These are phyloP conservation scores for Diatrype stigma DNA, from an alignment of 2,329 filamentous ascomycete species.

Conservation along the genomic window DNA sequence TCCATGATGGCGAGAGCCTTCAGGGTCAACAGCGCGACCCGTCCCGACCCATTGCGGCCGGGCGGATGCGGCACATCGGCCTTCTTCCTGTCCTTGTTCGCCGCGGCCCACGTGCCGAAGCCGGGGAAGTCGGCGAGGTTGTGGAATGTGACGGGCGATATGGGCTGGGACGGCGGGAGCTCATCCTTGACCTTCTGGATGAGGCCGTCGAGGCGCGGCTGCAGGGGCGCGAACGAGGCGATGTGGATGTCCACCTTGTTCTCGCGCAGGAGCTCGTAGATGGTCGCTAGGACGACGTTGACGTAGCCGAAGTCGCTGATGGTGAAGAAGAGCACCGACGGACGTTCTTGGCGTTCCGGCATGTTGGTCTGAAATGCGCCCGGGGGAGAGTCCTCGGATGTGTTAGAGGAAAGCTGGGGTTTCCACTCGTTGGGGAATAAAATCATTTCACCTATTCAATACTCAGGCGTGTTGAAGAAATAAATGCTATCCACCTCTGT, in stretches of 20 bases:
- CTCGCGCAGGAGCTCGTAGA: conserved; percentile 1
- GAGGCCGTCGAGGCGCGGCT: background rate
- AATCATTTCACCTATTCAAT: background rate
- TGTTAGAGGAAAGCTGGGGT: background rate
- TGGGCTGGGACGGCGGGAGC: background rate
- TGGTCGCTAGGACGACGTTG: background rate
- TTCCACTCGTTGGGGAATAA: conserved; percentile 1
- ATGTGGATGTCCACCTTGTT: background rate
- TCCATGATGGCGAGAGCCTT: conserved; percentile 1
- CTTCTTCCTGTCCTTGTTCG: background rate
- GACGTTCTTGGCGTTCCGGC: background rate
- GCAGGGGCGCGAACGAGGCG: background rate
- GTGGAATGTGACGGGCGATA: background rate
- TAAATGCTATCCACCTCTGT: background rate
- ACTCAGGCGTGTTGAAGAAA: too few relatives aligned
- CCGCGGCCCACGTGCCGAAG: conserved; percentile 1
- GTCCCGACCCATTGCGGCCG: background rate
- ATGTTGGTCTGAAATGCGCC: background rate
- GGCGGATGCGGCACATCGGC: background rate
- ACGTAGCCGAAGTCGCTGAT: conserved; percentile 1
- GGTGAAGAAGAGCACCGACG: background rate
- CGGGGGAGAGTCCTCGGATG: background rate
- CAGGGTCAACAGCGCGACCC: background rate
- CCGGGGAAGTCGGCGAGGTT: conserved; percentile 1
- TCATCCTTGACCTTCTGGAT: conserved; percentile 1